Percentiles rank a stretch among this genome's conserved stretches.
phyloP scores from a whole-genome alignment of 345 rosid genomes.

The Heritiera littoralis region DNA sequence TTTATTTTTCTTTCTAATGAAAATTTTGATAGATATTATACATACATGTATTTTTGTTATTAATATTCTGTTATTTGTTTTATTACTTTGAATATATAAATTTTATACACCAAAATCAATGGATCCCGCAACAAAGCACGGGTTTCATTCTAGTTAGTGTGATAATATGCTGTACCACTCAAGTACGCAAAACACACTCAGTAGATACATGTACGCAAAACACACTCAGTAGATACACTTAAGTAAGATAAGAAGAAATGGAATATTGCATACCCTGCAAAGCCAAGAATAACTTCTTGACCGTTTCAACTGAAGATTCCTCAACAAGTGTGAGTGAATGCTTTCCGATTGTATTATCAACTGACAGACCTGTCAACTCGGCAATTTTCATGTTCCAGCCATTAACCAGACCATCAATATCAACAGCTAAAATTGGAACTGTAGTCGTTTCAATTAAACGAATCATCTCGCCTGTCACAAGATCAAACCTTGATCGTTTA shows the following conservation, averaged over 20 bases:
- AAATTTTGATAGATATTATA: too few species aligned
- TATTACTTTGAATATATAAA: too few species aligned
- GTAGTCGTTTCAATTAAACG: constrained; percentile 90
- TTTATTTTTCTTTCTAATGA: too few species aligned
- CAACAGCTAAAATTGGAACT: constrained; percentile 88
- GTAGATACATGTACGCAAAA: background rate
- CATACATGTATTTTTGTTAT: too few species aligned
- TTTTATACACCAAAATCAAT: too few species aligned
- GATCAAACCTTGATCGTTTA: too few species aligned
- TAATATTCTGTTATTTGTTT: too few species aligned
- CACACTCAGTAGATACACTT: background rate
- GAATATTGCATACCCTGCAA: constrained; percentile 62
- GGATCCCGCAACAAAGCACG: too few species aligned
- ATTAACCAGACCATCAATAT: constrained; percentile 78
- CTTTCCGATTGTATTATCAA: constrained; percentile 82
- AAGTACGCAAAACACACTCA: too few species aligned
- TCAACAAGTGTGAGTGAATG: constrained; percentile 80
- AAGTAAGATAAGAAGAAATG: background rate
- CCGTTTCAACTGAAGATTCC: constrained; percentile 69
- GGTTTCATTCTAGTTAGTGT: too few species aligned
- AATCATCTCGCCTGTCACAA: constrained; percentile 93
- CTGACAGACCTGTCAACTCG: constrained; percentile 79
- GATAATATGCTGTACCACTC: background rate
- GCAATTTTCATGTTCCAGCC: constrained; percentile 95
- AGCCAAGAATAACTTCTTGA: constrained; percentile 61